Base-by-base conservation (phyloP, 495 filamentous ascomycete species). In the Cetradonia linearis region DNA sequence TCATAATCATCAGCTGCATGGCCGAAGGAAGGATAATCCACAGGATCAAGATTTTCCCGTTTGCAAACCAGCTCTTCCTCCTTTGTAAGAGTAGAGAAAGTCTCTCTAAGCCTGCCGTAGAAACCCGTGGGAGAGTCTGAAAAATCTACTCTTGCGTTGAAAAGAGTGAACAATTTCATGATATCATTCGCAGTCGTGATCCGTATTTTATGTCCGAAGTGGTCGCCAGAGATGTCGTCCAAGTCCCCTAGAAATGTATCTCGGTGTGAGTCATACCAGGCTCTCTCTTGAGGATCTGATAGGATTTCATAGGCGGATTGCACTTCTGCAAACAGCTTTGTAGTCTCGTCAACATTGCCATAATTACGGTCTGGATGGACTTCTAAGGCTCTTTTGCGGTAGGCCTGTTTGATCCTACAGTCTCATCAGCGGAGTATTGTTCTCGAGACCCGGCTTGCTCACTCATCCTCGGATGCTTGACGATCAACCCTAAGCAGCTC, bases 241-340 rank as follows among this genome's bases (percentile, higher is more conserved):
- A 81, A 77, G 16, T 81, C 84, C 2, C 82, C 78, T 55, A 96
- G 74, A 53, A 97, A 90, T 16, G 83, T 84, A 63, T 90, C 86
- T 55, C 89, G 86, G 67, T 99, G 93, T 27, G 89, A 87, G 67
- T 99, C 92, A 71, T 99, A 99, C 93, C 93, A 97, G 10, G 91
- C 86, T 50, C 94, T 83, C 70, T 99, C 93, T 70, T 97, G 91
- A 9, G 89, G 83, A 70, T 99, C 94, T 18, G 91, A 94, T 3
- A 99, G 84, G 25, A 97, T 83, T 69, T 97, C 91, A 71, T 97
- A 95, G 40, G 93, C 93, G 11, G 89, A 79, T 69, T 96, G 91
- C 28, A 97, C 80, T 65, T 93, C 90, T 48, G 91, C 90, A 69
- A 99, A 99, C 23, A 84, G 82, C 61, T 73, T 76, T 0, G 93